These are phyloP conservation scores for Phytophthora hybrid DNA, from an alignment of 352 stramenopile species.

Conservation along the genomic window DNA sequence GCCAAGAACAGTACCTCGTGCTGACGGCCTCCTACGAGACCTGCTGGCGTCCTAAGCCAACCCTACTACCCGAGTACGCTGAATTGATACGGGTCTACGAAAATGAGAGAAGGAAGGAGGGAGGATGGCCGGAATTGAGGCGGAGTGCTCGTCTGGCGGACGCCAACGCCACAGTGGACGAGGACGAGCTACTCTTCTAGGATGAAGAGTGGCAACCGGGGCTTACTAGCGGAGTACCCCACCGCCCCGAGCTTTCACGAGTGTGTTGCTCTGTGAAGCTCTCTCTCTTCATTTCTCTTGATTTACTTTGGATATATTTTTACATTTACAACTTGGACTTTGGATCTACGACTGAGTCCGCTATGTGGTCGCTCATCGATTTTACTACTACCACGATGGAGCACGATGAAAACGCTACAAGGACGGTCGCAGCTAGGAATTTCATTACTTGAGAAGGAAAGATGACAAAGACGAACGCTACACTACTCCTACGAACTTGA, in stretches of 20 bases:
- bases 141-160: not conserved
- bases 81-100: not conserved
- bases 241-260: not conserved
- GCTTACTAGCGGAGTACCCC: not conserved
- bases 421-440: too few relatives aligned
- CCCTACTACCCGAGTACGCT: not conserved
- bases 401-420: too few relatives aligned
- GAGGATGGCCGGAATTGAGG: not conserved
- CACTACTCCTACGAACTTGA: not conserved
- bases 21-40: constrained; percentile 2
- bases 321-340: too few relatives aligned
- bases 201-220: not conserved
- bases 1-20: not conserved
- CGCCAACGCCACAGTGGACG: not conserved
- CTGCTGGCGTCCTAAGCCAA: not conserved
- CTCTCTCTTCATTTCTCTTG: too few relatives aligned
- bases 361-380: too few relatives aligned
- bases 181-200: not conserved
- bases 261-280: too few relatives aligned
- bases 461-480: too few relatives aligned
- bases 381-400: too few relatives aligned
- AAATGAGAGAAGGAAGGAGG: not conserved
- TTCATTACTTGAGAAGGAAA: too few relatives aligned
- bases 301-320: too few relatives aligned
- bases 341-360: too few relatives aligned